Base-by-base conservation (phyloP, 2,329 filamentous ascomycete species). In the Curvularia hawaiiensis region DNA sequence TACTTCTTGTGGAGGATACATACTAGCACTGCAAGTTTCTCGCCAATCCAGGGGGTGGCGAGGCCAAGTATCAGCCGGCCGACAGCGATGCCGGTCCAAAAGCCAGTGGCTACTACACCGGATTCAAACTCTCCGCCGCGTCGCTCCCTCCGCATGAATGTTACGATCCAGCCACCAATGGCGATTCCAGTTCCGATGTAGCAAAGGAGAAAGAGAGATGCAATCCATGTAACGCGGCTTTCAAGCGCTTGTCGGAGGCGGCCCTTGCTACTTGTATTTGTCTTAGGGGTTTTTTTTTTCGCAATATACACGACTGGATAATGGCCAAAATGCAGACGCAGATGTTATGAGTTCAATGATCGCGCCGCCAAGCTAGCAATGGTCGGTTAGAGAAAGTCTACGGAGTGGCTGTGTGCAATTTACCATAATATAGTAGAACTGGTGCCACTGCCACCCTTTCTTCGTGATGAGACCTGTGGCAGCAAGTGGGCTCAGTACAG, bases 31-130 rank as follows among this genome's bases (percentile, higher is more conserved):
- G 80, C 77, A 33, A 81, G 70, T 71, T 89, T 91, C 77, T 94
- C 91, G 0, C 91, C 91, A 20, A 91, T 79, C 2, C 83, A 79
- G 2, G 88, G 87, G 1, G 91, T 96, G 3, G 93, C 79, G 65
- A 96, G 95, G 0, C 90, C 90, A 16, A 96, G 77, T 0, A 88
- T 72, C 3, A 95, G 79, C 1, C 92, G 81, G 0, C 92, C 91
- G 0, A 91, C 74, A 0, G 91, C 92, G 61, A 96, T 82, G 0
- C 91, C 92, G 40, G 91, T 83, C 92, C 92, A 96, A 77, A 94
- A 96, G 0, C 90, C 88, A 0, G 90, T 94, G 0, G 87, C 88
- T 0, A 86, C 86, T 78, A 95, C 85, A 3, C 91, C 91, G 24
- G 39, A 41, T 11, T 85, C 82, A 67, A 93, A 93, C 0, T 85